Conservation (phyloP, 768 basidiomycete species). For the Russula ochroleuca region DNA sequence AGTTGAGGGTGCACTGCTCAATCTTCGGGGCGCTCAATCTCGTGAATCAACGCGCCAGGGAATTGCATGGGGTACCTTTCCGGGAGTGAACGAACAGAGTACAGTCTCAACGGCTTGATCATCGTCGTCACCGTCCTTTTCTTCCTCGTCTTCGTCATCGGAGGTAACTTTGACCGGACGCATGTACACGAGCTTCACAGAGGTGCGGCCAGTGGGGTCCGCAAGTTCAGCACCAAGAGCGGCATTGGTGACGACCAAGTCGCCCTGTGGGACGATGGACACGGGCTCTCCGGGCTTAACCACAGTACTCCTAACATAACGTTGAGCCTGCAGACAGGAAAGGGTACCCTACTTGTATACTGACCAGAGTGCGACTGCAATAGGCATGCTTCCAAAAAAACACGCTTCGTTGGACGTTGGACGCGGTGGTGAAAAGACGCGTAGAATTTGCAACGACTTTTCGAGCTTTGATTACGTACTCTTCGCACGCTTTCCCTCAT, state of each 20-base stretch:
- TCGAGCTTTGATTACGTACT: constrained; percentile 36
- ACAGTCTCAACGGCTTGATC: constrained; percentile 47
- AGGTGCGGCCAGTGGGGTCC: constrained; percentile 56
- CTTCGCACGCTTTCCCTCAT: constrained; percentile 36
- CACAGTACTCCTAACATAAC: constrained; percentile 50
- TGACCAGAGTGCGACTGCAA: constrained; percentile 66
- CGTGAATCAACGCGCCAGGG: background rate
- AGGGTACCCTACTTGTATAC: constrained; percentile 4
- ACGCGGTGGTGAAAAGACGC: constrained; percentile 7
- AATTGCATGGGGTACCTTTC: constrained; percentile 53
- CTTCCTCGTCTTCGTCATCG: constrained; percentile 46
- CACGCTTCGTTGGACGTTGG: constrained; percentile 9
- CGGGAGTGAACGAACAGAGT: constrained; percentile 75
- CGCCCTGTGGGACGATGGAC: constrained; percentile 55
- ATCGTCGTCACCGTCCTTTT: constrained; percentile 39
- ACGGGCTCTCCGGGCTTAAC: constrained; percentile 56
- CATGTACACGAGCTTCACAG: constrained; percentile 61
- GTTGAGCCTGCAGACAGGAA: constrained; percentile 19
- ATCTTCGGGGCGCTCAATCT: constrained; percentile 43
- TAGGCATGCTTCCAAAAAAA: constrained; percentile 42
- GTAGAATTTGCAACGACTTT: background rate
- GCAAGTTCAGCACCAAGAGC: constrained; percentile 70
- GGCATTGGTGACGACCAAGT: constrained; percentile 78
- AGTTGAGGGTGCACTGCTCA: constrained; percentile 68
- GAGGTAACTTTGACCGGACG: constrained; percentile 40